A percentile compares a stretch with the other conserved stretches of the same genome.
Conservation (phyloP, 192 early-diverging fungal genomes). For the Chytriomyces sp. region DNA sequence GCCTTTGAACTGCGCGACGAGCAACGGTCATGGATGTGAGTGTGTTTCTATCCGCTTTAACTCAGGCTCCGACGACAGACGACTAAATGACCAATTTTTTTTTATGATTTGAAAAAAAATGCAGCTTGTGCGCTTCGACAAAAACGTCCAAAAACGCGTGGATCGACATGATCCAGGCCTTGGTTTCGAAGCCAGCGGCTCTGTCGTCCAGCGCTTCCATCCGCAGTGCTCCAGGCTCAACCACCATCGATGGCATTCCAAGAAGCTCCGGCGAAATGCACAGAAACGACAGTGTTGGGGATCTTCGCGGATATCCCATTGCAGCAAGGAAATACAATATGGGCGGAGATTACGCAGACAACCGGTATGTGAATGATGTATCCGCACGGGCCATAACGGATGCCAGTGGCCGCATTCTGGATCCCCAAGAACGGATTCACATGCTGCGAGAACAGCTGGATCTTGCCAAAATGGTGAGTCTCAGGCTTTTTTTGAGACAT, state of each 20-base stretch:
- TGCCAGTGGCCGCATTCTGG: neutral
- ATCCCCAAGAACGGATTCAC: neutral
- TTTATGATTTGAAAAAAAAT: neutral
- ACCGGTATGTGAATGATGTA: neutral
- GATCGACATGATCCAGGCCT: constrained; percentile 14
- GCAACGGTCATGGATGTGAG: constrained; percentile 14
- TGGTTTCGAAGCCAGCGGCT: neutral
- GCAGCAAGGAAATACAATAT: neutral
- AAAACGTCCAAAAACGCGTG: constrained; percentile 15
- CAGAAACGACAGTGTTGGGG: neutral
- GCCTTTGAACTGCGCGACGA: constrained; percentile 14
- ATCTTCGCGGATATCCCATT: neutral
- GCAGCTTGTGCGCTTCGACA: neutral
- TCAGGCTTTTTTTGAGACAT: neutral
- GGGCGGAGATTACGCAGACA: neutral
- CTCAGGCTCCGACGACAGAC: too few relatives aligned
- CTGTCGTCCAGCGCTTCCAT: neutral
- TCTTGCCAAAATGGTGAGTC: neutral
- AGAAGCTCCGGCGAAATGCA: neutral
- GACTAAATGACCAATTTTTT: neutral
- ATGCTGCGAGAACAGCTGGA: constrained; percentile 1
- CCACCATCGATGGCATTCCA: too few relatives aligned
- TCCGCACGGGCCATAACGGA: neutral
- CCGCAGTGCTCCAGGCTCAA: too few relatives aligned
- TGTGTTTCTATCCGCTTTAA: neutral